Conservation (phyloP, 2,329 filamentous ascomycete species). For the Orbilia ellipsospora region DNA sequence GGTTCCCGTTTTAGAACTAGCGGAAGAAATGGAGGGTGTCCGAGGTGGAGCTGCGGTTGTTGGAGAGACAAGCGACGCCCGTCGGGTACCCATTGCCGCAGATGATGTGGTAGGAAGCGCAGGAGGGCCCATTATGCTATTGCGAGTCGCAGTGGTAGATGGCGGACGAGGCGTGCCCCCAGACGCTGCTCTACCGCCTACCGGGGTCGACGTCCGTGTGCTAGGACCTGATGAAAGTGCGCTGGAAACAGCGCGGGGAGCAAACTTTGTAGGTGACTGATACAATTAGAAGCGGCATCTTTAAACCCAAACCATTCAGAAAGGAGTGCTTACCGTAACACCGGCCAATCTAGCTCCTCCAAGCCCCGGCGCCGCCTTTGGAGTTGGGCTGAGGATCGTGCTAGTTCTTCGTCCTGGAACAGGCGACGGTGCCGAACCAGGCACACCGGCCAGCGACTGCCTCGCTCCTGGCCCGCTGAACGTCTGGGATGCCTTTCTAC, state of each 20-base stretch:
- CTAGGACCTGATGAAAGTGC: slow-evolving; percentile 41
- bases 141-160: slow-evolving; percentile 25
- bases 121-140: slow-evolving; percentile 47
- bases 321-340: slow-evolving; percentile 28
- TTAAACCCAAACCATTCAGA: background rate
- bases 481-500: slow-evolving; percentile 58
- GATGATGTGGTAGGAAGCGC: slow-evolving; percentile 33
- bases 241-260: slow-evolving; percentile 46
- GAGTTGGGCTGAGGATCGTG: slow-evolving; percentile 42
- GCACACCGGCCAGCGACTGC: slow-evolving; percentile 32
- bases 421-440: slow-evolving; percentile 42
- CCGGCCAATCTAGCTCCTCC: slow-evolving; percentile 32
- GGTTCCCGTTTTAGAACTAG: slow-evolving; percentile 26
- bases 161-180: slow-evolving; percentile 27
- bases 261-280: slow-evolving; percentile 49
- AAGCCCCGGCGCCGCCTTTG: slow-evolving; percentile 34
- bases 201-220: slow-evolving; percentile 46
- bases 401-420: slow-evolving; percentile 42
- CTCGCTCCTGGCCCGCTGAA: slow-evolving; percentile 58
- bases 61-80: slow-evolving; percentile 49
- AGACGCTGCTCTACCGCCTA: slow-evolving; percentile 42
- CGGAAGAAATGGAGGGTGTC: slow-evolving; percentile 42
- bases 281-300: slow-evolving; percentile 4
- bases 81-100: background rate
- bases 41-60: slow-evolving; percentile 25